phyloP scores from a whole-genome alignment of 2,329 filamentous ascomycete species.

The Huntiella bhutanensis region DNA sequence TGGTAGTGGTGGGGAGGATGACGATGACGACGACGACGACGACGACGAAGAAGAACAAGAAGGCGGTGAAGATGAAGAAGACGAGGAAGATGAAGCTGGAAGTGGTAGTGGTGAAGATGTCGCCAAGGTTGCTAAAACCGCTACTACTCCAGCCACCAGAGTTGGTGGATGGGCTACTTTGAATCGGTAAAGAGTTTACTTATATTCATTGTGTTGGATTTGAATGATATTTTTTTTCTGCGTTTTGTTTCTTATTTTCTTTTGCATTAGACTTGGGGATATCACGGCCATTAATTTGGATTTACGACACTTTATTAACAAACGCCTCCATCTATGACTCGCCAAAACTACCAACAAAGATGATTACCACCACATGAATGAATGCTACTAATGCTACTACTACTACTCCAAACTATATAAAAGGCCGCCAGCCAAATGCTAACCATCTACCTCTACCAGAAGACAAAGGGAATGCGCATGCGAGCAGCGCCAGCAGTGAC shows the following conservation, averaged over 20 bases:
- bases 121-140: background rate
- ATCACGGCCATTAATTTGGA: background rate
- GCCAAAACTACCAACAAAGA: background rate
- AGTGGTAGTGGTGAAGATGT: background rate
- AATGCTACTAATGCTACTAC: background rate
- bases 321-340: background rate
- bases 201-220: background rate
- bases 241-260: background rate
- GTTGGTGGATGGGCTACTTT: constrained; percentile 11
- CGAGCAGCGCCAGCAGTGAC: constrained; percentile 8
- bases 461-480: background rate
- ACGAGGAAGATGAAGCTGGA: background rate
- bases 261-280: background rate
- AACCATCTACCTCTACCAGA: background rate
- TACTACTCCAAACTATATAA: background rate
- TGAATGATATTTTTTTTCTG: background rate
- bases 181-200: constrained; percentile 6
- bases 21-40: constrained; percentile 18
- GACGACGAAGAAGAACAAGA: constrained; percentile 17
- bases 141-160: constrained; percentile 1
- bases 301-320: background rate
- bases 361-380: background rate
- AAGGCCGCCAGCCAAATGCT: background rate
- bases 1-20: constrained; percentile 16
- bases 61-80: constrained; percentile 9